phyloP scores from a whole-genome alignment of 1,284 basidiomycete species.

The Heliocybe sulcata region DNA sequence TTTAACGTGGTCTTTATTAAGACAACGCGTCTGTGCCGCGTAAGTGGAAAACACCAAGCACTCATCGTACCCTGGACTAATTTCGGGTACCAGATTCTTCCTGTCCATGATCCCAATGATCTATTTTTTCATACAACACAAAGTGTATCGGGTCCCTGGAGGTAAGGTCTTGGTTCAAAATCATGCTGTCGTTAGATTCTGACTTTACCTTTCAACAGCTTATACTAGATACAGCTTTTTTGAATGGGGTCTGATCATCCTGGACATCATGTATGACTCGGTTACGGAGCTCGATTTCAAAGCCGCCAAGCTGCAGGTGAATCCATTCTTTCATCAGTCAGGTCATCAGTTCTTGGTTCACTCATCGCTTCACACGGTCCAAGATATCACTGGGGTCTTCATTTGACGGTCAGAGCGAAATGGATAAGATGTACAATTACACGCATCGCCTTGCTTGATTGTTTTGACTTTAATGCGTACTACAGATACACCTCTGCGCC shows the following conservation, averaged over 20 bases:
- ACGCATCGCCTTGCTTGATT: conserved; percentile 30
- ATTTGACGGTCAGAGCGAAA: conserved; percentile 9
- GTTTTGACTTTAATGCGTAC: neutral
- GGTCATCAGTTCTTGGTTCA: neutral
- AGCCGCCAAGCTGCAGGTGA: conserved; percentile 44
- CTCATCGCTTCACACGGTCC: neutral
- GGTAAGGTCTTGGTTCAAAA: conserved; percentile 34
- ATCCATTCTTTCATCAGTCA: conserved; percentile 9
- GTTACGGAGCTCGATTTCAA: conserved; percentile 56
- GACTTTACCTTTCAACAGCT: conserved; percentile 33
- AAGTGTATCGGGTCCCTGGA: conserved; percentile 71
- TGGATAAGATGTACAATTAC: conserved; percentile 31
- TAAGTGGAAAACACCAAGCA: conserved; percentile 21
- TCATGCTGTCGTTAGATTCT: conserved; percentile 5
- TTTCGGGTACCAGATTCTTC: conserved; percentile 51
- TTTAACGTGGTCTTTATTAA: conserved; percentile 19
- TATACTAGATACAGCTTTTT: conserved; percentile 84
- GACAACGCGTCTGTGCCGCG: conserved; percentile 44
- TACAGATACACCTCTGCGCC: neutral
- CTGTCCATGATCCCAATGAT: conserved; percentile 64
- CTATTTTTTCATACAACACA: conserved; percentile 83
- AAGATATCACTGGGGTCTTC: conserved; percentile 26
- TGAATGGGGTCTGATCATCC: conserved; percentile 80
- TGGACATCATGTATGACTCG: conserved; percentile 78
- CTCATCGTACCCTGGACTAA: neutral